A percentile compares a stretch with the other conserved stretches of the same genome.
Evolutionary conservation across 2,329 filamentous ascomycete genomes (phyloP).

Genomic region (Neopestalotiopsis sp.): DNA sequence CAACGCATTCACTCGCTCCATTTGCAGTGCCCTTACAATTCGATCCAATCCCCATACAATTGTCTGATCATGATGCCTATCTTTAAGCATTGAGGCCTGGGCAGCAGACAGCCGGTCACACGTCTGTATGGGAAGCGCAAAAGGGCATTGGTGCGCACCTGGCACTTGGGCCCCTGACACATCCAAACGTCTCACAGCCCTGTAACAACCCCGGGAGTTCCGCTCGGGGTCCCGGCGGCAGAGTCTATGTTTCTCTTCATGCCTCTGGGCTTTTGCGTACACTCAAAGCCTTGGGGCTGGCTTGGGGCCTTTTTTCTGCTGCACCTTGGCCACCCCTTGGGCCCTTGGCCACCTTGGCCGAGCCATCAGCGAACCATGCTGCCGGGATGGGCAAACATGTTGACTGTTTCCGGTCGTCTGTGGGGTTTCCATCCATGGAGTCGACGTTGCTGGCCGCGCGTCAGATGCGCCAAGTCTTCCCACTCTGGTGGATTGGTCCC

Average conservation of each 20-base stretch:
- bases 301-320: background rate
- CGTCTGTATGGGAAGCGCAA: background rate
- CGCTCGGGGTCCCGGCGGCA: slow-evolving; percentile 6
- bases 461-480: slow-evolving; percentile 18
- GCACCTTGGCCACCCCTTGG: slow-evolving; percentile 3
- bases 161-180: slow-evolving; percentile 14
- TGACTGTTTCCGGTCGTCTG: slow-evolving; percentile 9
- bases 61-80: background rate
- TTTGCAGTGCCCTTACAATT: background rate
- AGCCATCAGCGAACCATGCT: slow-evolving; percentile 6
- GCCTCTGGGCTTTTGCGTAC: background rate
- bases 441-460: slow-evolving; percentile 19
- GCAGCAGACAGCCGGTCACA: background rate
- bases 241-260: background rate
- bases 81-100: background rate
- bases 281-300: too few species aligned
- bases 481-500: slow-evolving; percentile 9
- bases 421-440: slow-evolving; percentile 12
- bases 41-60: background rate
- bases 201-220: background rate
- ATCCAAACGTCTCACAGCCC: slow-evolving; percentile 20
- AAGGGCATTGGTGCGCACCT: background rate
- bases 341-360: background rate
- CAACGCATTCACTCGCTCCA: background rate
- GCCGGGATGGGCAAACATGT: slow-evolving; percentile 17